Percentiles rank a stretch among this genome's conserved stretches.
Evolutionary conservation across 2,329 filamentous ascomycete genomes (phyloP).

Genomic region (Pestalotiopsis sp.): DNA sequence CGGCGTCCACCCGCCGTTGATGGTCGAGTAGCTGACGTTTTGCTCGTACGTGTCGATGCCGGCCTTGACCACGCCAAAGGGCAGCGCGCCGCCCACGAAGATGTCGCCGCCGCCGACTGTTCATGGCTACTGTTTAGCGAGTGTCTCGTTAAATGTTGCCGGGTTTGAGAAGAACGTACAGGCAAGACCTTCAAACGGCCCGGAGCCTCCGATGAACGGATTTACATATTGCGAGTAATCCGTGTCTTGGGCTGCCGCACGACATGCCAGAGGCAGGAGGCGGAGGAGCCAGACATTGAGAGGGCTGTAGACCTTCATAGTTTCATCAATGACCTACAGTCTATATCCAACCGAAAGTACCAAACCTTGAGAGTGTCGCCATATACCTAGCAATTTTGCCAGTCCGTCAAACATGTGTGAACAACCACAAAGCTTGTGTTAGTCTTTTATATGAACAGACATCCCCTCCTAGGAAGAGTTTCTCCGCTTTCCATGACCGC

Average conservation of each 20-base stretch:
- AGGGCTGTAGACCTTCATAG: background rate
- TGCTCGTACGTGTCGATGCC: constrained; percentile 12
- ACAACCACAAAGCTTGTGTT: background rate
- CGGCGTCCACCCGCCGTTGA: constrained; percentile 11
- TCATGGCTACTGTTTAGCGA: background rate
- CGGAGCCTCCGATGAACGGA: constrained; percentile 40
- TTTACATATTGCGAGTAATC: constrained; percentile 48
- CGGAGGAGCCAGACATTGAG: background rate
- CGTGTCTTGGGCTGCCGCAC: background rate
- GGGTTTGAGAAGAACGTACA: background rate
- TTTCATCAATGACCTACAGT: background rate
- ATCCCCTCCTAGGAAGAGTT: background rate
- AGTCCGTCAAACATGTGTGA: no score
- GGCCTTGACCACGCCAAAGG: constrained; percentile 8
- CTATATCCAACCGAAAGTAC: background rate
- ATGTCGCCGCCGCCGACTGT: constrained; percentile 10
- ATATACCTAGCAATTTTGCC: no score
- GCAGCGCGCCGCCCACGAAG: constrained; percentile 7
- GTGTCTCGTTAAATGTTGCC: background rate
- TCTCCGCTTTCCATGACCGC: background rate
- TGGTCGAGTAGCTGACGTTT: constrained; percentile 3
- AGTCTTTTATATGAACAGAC: background rate
- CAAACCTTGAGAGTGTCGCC: background rate
- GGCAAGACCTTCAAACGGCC: constrained; percentile 10
- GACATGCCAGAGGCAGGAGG: background rate